Evolutionary conservation across 208 protist species (phyloP).

Genomic region (Leishmania mexicana): DNA sequence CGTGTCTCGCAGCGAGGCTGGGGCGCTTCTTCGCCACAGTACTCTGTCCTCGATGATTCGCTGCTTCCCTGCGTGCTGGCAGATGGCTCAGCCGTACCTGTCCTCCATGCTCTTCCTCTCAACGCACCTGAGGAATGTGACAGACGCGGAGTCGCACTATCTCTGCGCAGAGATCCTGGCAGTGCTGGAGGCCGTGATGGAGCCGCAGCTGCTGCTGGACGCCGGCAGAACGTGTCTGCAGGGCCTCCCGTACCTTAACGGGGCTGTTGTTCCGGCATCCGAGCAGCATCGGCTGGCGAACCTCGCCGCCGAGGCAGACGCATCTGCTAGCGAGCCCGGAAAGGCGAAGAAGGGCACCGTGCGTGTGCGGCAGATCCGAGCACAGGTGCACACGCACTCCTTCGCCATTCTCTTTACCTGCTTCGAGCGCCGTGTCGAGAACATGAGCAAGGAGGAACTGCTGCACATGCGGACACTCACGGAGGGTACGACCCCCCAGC

Average conservation of each 20-base stretch:
- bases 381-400: constrained; percentile 74
- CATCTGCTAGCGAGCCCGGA: not conserved
- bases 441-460: constrained; percentile 75
- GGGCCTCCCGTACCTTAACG: constrained; percentile 54
- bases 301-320: constrained; percentile 16
- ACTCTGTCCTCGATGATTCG: constrained; percentile 64
- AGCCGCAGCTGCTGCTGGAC: constrained; percentile 84
- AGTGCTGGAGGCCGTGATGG: constrained; percentile 85
- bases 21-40: constrained; percentile 72
- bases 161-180: constrained; percentile 76
- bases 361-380: constrained; percentile 34
- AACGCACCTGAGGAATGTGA: constrained; percentile 42
- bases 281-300: constrained; percentile 33
- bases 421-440: constrained; percentile 66
- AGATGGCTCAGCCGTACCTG: constrained; percentile 84
- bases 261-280: constrained; percentile 31
- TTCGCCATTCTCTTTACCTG: constrained; percentile 76
- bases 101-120: constrained; percentile 54
- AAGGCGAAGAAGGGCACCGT: constrained; percentile 18
- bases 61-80: constrained; percentile 81
- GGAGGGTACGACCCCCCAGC: constrained; percentile 50
- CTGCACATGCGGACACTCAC: constrained; percentile 61
- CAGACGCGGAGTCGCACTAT: constrained; percentile 80
- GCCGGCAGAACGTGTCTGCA: constrained; percentile 67
- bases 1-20: constrained; percentile 40